Percentiles rank a stretch among this genome's conserved stretches.
Evolutionary conservation across 176 grass and related monocot genomes (phyloP).

Genomic region (Oryza glumipatula): DNA sequence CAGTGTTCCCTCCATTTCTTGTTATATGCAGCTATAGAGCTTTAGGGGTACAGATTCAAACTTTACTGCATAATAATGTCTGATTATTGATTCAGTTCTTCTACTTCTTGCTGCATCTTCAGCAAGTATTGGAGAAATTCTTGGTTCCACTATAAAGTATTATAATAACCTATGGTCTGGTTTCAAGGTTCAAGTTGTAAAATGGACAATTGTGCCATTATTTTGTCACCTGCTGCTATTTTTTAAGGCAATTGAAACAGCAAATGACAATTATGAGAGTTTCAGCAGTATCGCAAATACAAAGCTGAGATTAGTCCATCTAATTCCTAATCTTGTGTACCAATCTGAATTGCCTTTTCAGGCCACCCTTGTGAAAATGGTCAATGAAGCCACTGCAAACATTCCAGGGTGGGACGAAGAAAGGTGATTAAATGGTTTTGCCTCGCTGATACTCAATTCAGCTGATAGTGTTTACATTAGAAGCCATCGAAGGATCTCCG

Average conservation of each 20-base stretch:
- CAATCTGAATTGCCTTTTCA: slow-evolving; percentile 41
- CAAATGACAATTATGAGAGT: background rate
- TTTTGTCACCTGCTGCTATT: background rate
- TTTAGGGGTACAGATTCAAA: background rate
- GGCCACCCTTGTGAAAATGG: slow-evolving; percentile 95
- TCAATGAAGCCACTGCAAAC: slow-evolving; percentile 84
- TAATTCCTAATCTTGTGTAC: background rate
- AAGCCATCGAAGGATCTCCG: slow-evolving; percentile 27
- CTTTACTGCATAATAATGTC: background rate
- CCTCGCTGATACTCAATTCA: slow-evolving; percentile 33
- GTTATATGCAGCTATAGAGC: background rate
- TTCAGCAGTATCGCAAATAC: background rate
- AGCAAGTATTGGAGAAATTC: background rate
- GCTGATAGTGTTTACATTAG: slow-evolving; percentile 24
- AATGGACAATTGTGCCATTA: background rate
- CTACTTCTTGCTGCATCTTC: background rate
- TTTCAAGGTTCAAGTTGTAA: background rate
- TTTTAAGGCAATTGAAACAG: background rate
- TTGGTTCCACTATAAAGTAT: no score
- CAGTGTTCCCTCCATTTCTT: background rate
- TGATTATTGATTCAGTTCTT: background rate
- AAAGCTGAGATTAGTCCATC: background rate
- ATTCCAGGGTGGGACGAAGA: slow-evolving; percentile 85
- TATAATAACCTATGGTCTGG: background rate
- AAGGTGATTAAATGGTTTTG: slow-evolving; percentile 51